phyloP scores from a whole-genome alignment of 2,329 filamentous ascomycete species.

The Zalaria obscura region DNA sequence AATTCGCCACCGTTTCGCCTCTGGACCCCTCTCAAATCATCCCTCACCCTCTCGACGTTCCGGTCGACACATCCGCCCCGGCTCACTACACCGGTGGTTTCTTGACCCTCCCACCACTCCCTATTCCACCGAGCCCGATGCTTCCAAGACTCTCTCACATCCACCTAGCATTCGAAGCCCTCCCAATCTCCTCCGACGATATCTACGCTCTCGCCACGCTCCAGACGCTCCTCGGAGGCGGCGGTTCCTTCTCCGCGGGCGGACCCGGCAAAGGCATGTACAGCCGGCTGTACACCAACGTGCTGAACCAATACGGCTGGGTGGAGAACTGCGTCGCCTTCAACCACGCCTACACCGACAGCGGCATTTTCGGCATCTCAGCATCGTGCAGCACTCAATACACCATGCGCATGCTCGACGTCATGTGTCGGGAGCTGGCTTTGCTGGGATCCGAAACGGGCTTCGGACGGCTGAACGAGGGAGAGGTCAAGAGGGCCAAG shows the following conservation, averaged over 20 bases:
- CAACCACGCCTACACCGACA: conserved; percentile 95
- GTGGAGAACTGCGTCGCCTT: conserved; percentile 92
- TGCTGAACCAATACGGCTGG: conserved; percentile 95
- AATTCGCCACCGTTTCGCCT: conserved; percentile 43
- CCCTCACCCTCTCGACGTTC: conserved; percentile 28
- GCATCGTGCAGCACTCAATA: conserved; percentile 69
- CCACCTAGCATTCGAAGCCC: conserved; percentile 87
- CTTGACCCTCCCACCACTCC: conserved; percentile 67
- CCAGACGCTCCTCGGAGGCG: conserved; percentile 88
- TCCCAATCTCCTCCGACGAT: conserved; percentile 78
- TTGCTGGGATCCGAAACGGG: conserved; percentile 63
- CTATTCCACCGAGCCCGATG: conserved; percentile 62
- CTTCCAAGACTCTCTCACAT: conserved; percentile 78
- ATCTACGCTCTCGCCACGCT: conserved; percentile 94
- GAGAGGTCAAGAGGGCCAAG: conserved; percentile 84
- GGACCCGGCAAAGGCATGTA: conserved; percentile 99
- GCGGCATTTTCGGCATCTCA: conserved; percentile 86
- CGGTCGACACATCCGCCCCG: conserved; percentile 45
- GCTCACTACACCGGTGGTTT: conserved; percentile 91
- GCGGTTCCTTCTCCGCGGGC: conserved; percentile 90
- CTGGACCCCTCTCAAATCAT: conserved; percentile 31
- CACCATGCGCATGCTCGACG: conserved; percentile 75
- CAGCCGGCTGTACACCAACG: conserved; percentile 91
- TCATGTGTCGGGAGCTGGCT: conserved; percentile 84
- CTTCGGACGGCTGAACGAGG: conserved; percentile 54